Percentiles rank a stretch among this genome's conserved stretches.
These are phyloP conservation scores for Alternaria sp. DNA, from an alignment of 2,329 filamentous ascomycete species.

Conservation along the genomic window DNA sequence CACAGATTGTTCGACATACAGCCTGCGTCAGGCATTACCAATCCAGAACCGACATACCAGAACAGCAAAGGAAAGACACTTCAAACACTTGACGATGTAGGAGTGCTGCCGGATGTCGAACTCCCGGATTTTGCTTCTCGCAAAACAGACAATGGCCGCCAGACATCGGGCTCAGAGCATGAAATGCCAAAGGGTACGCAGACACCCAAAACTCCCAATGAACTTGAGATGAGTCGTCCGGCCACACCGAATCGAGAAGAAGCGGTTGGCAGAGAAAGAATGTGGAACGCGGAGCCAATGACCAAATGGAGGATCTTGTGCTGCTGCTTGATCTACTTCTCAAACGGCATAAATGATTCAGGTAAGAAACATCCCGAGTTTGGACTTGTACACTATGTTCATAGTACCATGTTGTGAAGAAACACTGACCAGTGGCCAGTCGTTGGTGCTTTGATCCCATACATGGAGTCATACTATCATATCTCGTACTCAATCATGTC, in stretches of 20 bases:
- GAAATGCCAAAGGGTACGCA: slow-evolving; percentile 22
- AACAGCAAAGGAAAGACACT: slow-evolving; percentile 31
- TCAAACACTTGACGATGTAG: slow-evolving; percentile 25
- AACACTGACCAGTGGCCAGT: slow-evolving; percentile 46
- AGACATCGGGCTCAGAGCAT: slow-evolving; percentile 26
- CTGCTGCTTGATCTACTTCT: slow-evolving; percentile 71
- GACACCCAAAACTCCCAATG: slow-evolving; percentile 49
- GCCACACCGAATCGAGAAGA: slow-evolving; percentile 55
- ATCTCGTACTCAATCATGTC: slow-evolving; percentile 83
- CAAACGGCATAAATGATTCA: slow-evolving; percentile 76
- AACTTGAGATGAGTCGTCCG: slow-evolving; percentile 65
- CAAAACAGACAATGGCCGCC: slow-evolving; percentile 33
- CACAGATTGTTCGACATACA: slow-evolving; percentile 57
- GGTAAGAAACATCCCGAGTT: slow-evolving; percentile 43
- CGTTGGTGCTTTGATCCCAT: slow-evolving; percentile 80
- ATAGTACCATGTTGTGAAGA: background rate
- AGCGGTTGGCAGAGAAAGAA: slow-evolving; percentile 61
- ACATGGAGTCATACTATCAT: slow-evolving; percentile 77
- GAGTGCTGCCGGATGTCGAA: slow-evolving; percentile 44
- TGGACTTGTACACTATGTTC: background rate
- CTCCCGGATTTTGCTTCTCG: slow-evolving; percentile 44
- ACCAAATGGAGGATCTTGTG: slow-evolving; percentile 74
- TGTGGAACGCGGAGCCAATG: slow-evolving; percentile 66
- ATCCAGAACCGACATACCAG: slow-evolving; percentile 50
- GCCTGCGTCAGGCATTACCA: slow-evolving; percentile 45